Conservation (phyloP, 2,329 filamentous ascomycete genomes). For the Cytospora leucostoma region DNA sequence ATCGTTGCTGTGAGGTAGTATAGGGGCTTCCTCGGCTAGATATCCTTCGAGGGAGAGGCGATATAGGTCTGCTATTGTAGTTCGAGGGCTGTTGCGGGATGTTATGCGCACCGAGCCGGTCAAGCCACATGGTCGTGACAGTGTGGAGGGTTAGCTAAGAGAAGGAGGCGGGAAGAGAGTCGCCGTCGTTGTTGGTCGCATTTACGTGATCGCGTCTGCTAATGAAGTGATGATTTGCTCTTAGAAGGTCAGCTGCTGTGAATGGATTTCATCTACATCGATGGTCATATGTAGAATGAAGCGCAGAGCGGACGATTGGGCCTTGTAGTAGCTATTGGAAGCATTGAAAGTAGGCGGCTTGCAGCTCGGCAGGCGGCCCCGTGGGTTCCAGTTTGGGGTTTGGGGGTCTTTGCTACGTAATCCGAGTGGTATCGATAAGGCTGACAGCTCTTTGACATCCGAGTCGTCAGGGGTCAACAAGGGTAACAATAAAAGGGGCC, state of each 20-base stretch:
- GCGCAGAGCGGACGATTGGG: no score
- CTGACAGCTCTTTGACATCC: not conserved
- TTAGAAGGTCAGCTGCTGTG: not conserved
- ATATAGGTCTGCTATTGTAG: constrained; percentile 24
- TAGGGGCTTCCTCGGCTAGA: constrained; percentile 25
- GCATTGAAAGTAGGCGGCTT: not conserved
- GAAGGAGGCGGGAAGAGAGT: constrained; percentile 12
- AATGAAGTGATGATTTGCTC: not conserved
- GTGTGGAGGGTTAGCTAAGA: constrained; percentile 11
- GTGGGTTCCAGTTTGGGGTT: constrained; percentile 6
- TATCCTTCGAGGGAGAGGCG: constrained; percentile 24
- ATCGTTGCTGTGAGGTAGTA: constrained; percentile 23
- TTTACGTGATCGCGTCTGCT: not conserved
- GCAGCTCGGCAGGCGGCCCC: not conserved
- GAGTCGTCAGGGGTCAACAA: not conserved
- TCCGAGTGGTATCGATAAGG: constrained; percentile 24
- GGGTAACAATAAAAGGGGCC: constrained; percentile 3
- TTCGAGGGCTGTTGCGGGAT: constrained; percentile 21
- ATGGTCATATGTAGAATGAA: not conserved
- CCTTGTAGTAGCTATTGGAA: not conserved
- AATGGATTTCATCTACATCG: not conserved
- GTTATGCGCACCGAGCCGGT: constrained; percentile 20
- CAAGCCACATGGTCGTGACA: constrained; percentile 27
- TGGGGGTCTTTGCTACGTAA: constrained; percentile 25
- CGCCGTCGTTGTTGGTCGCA: constrained; percentile 8